Evolutionary conservation across 148 eudicot genomes (phyloP), one percentile per base, ranked within the genome.

Genomic region (Persicaria tinctoria): DNA sequence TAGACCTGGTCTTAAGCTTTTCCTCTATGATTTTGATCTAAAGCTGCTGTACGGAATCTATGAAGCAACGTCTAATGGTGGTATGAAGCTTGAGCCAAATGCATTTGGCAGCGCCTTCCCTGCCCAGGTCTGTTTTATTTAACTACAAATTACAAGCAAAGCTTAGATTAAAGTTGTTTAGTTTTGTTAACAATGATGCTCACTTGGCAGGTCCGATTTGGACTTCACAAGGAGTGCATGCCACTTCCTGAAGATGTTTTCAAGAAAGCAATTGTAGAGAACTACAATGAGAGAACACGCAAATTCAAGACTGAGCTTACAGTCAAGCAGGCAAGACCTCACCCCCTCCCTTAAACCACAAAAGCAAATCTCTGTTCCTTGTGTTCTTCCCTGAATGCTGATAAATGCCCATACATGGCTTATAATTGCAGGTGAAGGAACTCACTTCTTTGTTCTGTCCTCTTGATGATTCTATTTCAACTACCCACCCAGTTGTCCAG

Each of bases 91-190:
- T 73, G 93, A 92, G 80, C 90, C 96, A 46, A 78, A 86, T 78
- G 96, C 97, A 13, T 92, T 92, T 84, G 87, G 83, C 64, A 96
- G 97, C 41, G 85, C 73, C 66, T 92, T 92, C 80, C 96, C 96
- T 75, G 89, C 87, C 63, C 97, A 92, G 97, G 97, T 92, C 44
- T 12, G 51, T 4, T 74, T 13, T n/a, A 41, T 66, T 57, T 66
- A 51, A 73, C 75, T 46, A 51, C 41, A 73, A 60, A 23, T 66
- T 41, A 66, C 44, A 23, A 71, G 16, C 27, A 71, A 47, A 46
- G 6, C 47, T 8, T 20, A 4, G 54, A 46, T 47, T n/a, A 47
- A 4, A 20, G 27, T 23, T 70, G 73, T 11, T 45, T 16, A 47
- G 54, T 48, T 16, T 71, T 46, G 55, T 71, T 5, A 69, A 47